Conservation (phyloP, 768 basidiomycete genomes). For the Psilocybe cyanescens region DNA sequence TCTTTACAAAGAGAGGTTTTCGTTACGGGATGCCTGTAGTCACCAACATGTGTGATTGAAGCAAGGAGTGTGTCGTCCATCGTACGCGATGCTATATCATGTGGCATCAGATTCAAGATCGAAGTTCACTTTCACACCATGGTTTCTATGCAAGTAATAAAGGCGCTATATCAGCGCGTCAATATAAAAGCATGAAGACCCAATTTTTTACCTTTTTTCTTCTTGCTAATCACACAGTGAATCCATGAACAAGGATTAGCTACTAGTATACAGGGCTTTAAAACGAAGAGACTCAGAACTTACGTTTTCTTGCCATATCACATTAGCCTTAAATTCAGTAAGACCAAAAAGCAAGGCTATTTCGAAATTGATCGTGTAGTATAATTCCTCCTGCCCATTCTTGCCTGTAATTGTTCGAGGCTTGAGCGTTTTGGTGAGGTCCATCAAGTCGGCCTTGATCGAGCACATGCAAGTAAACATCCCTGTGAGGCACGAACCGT, state of each 20-base stretch:
- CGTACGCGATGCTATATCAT: no score
- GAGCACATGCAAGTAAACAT: constrained; percentile 8
- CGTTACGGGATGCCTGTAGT: no score
- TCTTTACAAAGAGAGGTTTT: no score
- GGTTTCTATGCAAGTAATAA: no score
- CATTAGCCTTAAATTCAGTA: constrained; percentile 10
- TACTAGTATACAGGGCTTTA: not conserved
- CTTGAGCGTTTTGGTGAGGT: constrained; percentile 1
- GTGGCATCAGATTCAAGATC: no score
- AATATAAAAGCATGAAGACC: no score
- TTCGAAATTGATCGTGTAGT: constrained; percentile 8
- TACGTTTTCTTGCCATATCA: constrained; percentile 10
- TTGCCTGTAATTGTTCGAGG: not conserved
- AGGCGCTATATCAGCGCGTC: no score
- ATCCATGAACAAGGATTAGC: not conserved
- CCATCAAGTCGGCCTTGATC: constrained; percentile 4
- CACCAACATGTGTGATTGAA: no score
- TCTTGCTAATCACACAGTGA: not conserved
- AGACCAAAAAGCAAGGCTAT: constrained; percentile 12
- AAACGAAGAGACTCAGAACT: not conserved
- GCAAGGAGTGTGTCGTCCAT: no score
- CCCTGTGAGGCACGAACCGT: not conserved
- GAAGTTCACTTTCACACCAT: no score
- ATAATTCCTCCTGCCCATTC: not conserved
- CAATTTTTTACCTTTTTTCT: constrained; percentile 8